These are phyloP conservation scores for Saturnispora sekii DNA, from an alignment of 805 yeast genomes.

Conservation along the genomic window DNA sequence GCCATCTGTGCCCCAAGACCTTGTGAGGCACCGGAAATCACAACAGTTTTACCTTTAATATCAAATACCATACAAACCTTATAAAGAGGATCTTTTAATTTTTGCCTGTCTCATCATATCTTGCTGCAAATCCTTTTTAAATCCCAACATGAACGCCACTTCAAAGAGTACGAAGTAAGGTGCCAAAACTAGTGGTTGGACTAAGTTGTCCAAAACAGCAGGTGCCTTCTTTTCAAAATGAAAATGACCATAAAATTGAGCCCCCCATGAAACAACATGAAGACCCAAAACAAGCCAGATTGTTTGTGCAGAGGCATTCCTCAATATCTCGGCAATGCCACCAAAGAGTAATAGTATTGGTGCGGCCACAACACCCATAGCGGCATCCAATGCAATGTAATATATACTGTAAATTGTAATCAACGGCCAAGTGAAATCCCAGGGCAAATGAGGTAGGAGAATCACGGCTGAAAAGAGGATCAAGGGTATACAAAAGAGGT, in stretches of 20 bases:
- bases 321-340: slow-evolving; percentile 9
- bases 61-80: slow-evolving; percentile 12
- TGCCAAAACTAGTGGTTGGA: slow-evolving; percentile 82
- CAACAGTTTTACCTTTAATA: slow-evolving; percentile 44
- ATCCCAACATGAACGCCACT: slow-evolving; percentile 59
- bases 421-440: slow-evolving; percentile 28
- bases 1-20: slow-evolving; percentile 86
- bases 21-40: slow-evolving; percentile 91
- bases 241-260: slow-evolving; percentile 85
- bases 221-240: slow-evolving; percentile 76
- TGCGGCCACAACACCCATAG: slow-evolving; percentile 37
- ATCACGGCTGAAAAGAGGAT: slow-evolving; percentile 51
- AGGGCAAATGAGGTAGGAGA: slow-evolving; percentile 18
- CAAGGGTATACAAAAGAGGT: slow-evolving; percentile 69
- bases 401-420: slow-evolving; percentile 43
- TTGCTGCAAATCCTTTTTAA: slow-evolving; percentile 39
- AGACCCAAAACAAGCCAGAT: slow-evolving; percentile 17
- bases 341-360: slow-evolving; percentile 25
- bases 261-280: slow-evolving; percentile 60
- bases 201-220: slow-evolving; percentile 70
- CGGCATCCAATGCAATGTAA: slow-evolving; percentile 49
- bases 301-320: not conserved
- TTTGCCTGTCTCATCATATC: slow-evolving; percentile 41
- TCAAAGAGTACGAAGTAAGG: slow-evolving; percentile 86
- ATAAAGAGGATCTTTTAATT: slow-evolving; percentile 12